Evolutionary conservation across 345 rosid genomes (phyloP), one percentile per base, ranked within the genome.

Genomic region (Brassica nigra): DNA sequence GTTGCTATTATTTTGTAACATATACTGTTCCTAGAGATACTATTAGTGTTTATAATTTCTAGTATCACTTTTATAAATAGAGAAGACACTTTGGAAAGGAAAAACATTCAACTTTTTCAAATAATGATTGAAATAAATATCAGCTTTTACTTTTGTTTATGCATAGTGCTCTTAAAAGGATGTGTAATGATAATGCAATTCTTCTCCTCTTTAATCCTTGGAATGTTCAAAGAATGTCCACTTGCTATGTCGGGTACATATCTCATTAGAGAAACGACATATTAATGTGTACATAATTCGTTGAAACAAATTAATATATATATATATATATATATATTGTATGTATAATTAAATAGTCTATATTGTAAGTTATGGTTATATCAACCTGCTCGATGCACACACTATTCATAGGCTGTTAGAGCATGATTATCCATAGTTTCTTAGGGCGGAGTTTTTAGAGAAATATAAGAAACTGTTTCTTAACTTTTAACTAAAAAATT

Each of bases 141-240:
- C 71, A 54, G 29, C 66, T 52, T 78, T 78, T 71, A 16, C 81
- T 77, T 78, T 71, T 54, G 66, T 27, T 54, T 52, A 29, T 64
- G 58, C 61, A 64, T 78, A 59, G 59, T 71, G 71, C 71, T 55
- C 54, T 28, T 30, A 15, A 71, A 71, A 64, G 64, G 16, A 23
- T 23, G 27, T 61, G 62, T n/a, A 15, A 15, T 16, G 34, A 71
- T 64, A 68, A 29, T 77, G 59, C 65, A 71, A 14, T 44, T 70
- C 20, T 47, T 63, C 44, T 63, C 57, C 54, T 77, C 70, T 77
- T 70, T 34, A 52, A 15, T 63, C 57, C 23, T 52, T n/a, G 61
- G 81, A 78, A 78, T 31, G 62, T 71, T 64, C 66, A 71, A 71
- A 49, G 47, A 34, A 54, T 55, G 34, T 39, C 66, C 36, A 65